Conservation (phyloP, 345 rosid genomes). For the Eucalyptus marginata region DNA sequence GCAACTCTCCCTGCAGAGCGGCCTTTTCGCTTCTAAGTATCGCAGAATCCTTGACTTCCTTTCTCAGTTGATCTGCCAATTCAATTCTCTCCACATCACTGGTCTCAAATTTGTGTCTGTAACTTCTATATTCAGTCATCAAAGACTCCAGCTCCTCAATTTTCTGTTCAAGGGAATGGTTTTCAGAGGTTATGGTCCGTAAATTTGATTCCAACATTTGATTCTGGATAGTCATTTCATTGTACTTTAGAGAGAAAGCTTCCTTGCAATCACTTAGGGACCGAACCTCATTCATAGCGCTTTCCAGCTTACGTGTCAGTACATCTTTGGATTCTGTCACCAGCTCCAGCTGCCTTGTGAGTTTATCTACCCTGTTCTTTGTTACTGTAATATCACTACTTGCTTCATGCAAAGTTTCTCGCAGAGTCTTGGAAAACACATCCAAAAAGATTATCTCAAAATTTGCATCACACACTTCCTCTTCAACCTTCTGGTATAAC, state of each 20-base stretch:
- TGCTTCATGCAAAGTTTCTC: slow-evolving; percentile 56
- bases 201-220: slow-evolving; percentile 42
- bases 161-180: slow-evolving; percentile 49
- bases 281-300: slow-evolving; percentile 49
- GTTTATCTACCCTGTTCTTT: slow-evolving; percentile 38
- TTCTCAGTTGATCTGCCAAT: slow-evolving; percentile 28
- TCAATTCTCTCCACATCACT: slow-evolving; percentile 49
- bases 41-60: slow-evolving; percentile 36
- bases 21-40: slow-evolving; percentile 33
- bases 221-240: slow-evolving; percentile 38
- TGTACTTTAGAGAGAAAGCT: slow-evolving; percentile 42
- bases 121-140: slow-evolving; percentile 34
- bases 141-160: slow-evolving; percentile 59
- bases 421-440: slow-evolving; percentile 62
- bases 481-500: slow-evolving; percentile 70
- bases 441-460: slow-evolving; percentile 56
- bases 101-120: slow-evolving; percentile 43
- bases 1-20: slow-evolving; percentile 43
- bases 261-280: slow-evolving; percentile 48
- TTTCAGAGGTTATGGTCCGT: slow-evolving; percentile 40
- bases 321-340: slow-evolving; percentile 49
- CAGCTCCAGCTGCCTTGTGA: slow-evolving; percentile 53
- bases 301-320: slow-evolving; percentile 52
- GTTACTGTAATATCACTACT: slow-evolving; percentile 25
- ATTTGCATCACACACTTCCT: slow-evolving; percentile 67